Evolutionary conservation across 495 filamentous ascomycete species (phyloP).

Genomic region (Wilcoxina mikolae): DNA sequence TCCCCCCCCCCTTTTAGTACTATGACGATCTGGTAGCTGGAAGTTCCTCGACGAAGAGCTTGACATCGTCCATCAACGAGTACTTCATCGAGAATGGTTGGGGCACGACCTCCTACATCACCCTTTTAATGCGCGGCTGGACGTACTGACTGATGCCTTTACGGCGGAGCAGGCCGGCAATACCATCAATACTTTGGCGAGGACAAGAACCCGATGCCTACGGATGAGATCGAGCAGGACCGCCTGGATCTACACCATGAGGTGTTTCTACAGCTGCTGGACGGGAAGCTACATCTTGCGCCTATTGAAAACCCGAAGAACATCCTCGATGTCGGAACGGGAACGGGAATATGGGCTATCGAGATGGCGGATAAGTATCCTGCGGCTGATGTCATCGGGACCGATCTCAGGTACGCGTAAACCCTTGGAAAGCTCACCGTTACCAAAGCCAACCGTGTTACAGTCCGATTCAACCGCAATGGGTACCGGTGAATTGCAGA

Average conservation of each 20-base stretch:
- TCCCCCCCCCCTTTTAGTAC: background rate
- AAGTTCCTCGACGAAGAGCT: background rate
- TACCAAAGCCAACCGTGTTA: too few species aligned
- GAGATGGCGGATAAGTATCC: conserved; percentile 39
- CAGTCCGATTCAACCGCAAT: conserved; percentile 15
- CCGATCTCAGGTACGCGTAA: conserved; percentile 44
- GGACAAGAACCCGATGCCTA: conserved; percentile 6
- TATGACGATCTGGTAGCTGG: background rate
- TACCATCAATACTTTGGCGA: background rate
- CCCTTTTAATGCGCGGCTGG: background rate
- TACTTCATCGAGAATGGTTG: conserved; percentile 4
- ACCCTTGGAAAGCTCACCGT: background rate
- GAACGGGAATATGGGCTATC: conserved; percentile 39
- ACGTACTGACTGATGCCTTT: background rate
- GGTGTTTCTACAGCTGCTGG: conserved; percentile 17
- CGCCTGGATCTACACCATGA: conserved; percentile 14
- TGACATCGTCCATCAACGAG: background rate
- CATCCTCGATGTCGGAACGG: conserved; percentile 55
- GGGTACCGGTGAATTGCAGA: conserved; percentile 21
- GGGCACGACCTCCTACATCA: background rate
- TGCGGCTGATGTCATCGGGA: conserved; percentile 38
- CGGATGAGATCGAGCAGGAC: conserved; percentile 16
- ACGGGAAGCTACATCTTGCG: conserved; percentile 29
- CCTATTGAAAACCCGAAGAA: conserved; percentile 44
- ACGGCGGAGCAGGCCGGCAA: background rate